phyloP scores from a whole-genome alignment of 2,329 filamentous ascomycete genomes.

The Leptographium wingfieldii region DNA sequence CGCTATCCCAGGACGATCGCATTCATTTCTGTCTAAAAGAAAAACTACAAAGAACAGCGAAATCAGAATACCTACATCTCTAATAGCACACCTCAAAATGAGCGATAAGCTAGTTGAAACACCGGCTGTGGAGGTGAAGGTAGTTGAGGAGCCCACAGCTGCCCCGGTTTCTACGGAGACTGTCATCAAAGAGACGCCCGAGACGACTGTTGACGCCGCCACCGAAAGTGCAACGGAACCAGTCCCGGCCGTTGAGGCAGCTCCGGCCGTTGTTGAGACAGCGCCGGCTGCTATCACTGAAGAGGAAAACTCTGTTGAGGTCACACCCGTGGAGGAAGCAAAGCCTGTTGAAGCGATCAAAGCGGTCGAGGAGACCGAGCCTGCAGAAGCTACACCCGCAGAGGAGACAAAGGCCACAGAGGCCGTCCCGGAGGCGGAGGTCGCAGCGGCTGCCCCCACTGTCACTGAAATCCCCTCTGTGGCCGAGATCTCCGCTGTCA shows the following conservation, averaged over 20 bases:
- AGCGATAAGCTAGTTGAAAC: constrained; percentile 10
- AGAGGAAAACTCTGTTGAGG: background rate
- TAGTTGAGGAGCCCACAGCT: background rate
- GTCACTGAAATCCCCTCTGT: background rate
- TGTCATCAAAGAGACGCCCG: background rate
- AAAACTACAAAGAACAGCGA: background rate
- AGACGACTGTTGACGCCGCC: background rate
- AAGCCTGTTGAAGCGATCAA: constrained; percentile 1
- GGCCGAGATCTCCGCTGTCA: background rate
- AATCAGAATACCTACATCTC: background rate
- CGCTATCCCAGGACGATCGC: background rate
- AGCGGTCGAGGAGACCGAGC: background rate
- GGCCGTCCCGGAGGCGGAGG: background rate
- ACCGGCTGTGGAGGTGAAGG: constrained; percentile 4
- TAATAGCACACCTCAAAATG: constrained; percentile 4
- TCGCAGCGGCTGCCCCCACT: background rate
- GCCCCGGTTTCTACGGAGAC: background rate
- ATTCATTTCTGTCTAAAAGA: background rate
- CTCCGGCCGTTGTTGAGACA: background rate
- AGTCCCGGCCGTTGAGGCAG: background rate
- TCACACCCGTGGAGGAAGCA: constrained; percentile 7
- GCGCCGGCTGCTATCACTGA: background rate
- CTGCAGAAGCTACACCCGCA: background rate
- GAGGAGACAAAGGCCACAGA: background rate
- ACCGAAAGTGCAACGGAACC: background rate